Conservation (phyloP, 371 early-diverging fungal species). For the Haplosporangium sp. region DNA sequence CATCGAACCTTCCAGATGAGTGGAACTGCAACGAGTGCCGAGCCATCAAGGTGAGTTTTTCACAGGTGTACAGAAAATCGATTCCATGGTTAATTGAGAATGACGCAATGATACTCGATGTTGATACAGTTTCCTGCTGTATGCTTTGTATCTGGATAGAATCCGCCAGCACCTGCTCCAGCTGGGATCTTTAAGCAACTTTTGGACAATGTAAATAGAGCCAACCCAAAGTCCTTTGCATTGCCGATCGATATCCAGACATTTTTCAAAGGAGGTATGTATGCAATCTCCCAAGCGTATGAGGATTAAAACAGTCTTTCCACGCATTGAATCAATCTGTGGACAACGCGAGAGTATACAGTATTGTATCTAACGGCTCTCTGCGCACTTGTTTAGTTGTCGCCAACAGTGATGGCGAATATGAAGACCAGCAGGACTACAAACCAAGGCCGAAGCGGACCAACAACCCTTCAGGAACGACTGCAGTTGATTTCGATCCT, state of each 20-base stretch:
- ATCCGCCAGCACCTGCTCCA: constrained; percentile 27
- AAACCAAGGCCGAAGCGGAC: constrained; percentile 53
- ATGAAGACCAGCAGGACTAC: constrained; percentile 59
- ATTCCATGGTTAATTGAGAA: neutral
- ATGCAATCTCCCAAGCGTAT: too few species aligned
- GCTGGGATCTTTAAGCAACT: constrained; percentile 56
- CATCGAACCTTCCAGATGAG: constrained; percentile 62
- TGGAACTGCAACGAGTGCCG: constrained; percentile 80
- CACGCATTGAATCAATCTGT: neutral
- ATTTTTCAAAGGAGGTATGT: constrained; percentile 65
- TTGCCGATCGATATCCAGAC: constrained; percentile 61
- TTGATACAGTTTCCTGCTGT: neutral
- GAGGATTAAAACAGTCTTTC: neutral
- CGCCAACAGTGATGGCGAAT: constrained; percentile 68
- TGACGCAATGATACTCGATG: neutral
- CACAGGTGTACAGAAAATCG: too few species aligned
- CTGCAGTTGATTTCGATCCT: constrained; percentile 12
- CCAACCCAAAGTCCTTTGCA: constrained; percentile 61
- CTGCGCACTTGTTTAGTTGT: constrained; percentile 51
- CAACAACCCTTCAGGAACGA: neutral
- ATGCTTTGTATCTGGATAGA: too few species aligned
- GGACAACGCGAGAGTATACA: neutral
- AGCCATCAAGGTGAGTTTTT: constrained; percentile 29
- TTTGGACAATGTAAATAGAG: constrained; percentile 55
- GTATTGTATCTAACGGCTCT: constrained; percentile 7